Percentiles rank a stretch among this genome's conserved stretches.
Conservation (phyloP, 202 grass and related monocot species). For the Thinopyrum obtusiflorum region DNA sequence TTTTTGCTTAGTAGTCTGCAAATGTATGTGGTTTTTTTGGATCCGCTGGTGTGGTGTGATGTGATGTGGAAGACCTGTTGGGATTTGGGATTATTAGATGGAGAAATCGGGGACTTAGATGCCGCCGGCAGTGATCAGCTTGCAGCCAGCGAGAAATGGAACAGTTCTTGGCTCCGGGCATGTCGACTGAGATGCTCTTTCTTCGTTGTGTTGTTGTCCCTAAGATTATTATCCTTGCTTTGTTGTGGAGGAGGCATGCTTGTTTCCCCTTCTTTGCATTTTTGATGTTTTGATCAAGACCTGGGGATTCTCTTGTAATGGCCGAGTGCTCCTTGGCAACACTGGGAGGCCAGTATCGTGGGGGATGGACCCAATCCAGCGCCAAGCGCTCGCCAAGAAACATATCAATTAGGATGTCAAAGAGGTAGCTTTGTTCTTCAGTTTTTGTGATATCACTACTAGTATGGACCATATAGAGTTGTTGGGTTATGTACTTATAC, state of each 20-base stretch:
- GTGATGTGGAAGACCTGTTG: not conserved
- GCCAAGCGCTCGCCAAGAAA: slow-evolving; percentile 20
- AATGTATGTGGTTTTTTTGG: not conserved
- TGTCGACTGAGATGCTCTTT: no score
- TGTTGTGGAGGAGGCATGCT: slow-evolving; percentile 18
- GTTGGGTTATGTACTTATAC: not conserved
- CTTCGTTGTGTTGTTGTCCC: no score
- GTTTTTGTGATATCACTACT: not conserved
- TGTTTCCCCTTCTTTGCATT: not conserved
- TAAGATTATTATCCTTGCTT: not conserved
- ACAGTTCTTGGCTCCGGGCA: not conserved
- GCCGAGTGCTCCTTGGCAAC: slow-evolving; percentile 53
- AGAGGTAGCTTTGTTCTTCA: slow-evolving; percentile 31
- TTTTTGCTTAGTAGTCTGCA: no score
- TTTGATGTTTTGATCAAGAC: slow-evolving; percentile 29
- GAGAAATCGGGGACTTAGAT: not conserved
- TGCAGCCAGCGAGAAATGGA: not conserved
- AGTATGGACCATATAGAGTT: not conserved
- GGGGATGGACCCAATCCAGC: slow-evolving; percentile 35
- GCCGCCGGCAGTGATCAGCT: not conserved
- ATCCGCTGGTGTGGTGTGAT: not conserved
- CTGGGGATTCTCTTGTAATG: slow-evolving; percentile 30
- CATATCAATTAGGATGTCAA: slow-evolving; percentile 4
- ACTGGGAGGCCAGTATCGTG: slow-evolving; percentile 36
- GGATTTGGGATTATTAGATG: not conserved